Evolutionary conservation across 441 rosid species (phyloP), one percentile per base, ranked within the genome.

Genomic region (Populus tomentosa): DNA sequence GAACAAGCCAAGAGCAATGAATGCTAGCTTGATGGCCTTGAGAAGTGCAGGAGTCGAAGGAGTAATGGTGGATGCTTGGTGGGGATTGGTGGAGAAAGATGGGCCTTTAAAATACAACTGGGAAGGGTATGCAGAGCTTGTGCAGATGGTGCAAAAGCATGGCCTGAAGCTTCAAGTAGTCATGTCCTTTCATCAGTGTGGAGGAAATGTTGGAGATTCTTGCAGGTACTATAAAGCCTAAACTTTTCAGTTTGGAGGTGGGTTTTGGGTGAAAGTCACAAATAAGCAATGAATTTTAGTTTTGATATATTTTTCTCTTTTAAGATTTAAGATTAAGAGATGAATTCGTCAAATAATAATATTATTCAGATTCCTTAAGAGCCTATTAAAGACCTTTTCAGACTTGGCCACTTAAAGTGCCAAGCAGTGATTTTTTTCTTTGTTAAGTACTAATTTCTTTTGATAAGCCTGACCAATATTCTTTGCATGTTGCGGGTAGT

Each of bases 1-100:
- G 88, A 92, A 88, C 82, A 95, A 88, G 88, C 94, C 97, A 18
- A 79, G 92, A 78, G 98, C 98, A 13, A 89, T 95, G 95, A 91
- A 90, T 65, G 95, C 92, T 26, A 92, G 98, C 68, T 84, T 95
- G 84, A 88, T 93, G 97, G 99, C 99, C 77, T 81, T 95, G 38
- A 95, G 91, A 88, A 91, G 94, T 63, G 97, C 97, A 14, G 99
- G 99, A 30, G 92, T 86, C 11, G 97, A 91, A 84, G 99, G 98
- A 75, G 95, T 93, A 0, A 95, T 95, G 99, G 98, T 93, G 73
- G 99, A 95, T 84, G 97, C 89, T 36, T 95, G 98, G 98, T 95
- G 99, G 99, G 99, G 99, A 6, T 53, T 95, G 84, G 98, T 92
- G 1, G 99, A 95, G 89, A 95, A 93, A 87, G 97, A 95, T 80